phyloP scores from a whole-genome alignment of 768 basidiomycete species.

The Leucocoprinus birnbaumii region DNA sequence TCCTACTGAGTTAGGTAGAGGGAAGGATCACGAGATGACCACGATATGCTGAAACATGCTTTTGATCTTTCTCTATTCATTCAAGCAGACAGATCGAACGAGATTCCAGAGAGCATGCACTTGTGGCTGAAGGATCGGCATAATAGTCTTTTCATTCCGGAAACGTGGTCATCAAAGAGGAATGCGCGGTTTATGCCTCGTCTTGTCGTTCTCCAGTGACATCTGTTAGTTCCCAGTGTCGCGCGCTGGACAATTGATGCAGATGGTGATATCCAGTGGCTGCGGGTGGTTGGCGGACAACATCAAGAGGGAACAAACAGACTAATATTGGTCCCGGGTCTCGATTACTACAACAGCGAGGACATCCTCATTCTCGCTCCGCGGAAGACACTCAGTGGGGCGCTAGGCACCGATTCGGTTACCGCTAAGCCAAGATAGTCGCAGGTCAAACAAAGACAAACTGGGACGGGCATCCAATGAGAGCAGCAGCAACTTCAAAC shows the following conservation, averaged over 20 bases:
- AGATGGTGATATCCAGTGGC: background rate
- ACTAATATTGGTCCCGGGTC: conserved; percentile 3
- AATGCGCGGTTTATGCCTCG: background rate
- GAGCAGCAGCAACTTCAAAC: too few species aligned
- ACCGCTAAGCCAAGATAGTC: background rate
- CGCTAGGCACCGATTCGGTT: background rate
- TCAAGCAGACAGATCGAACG: background rate
- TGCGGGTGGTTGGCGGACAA: background rate
- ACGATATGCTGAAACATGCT: background rate
- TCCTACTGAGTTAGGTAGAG: background rate
- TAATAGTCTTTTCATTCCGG: background rate
- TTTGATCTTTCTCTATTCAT: background rate
- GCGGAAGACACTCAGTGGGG: conserved; percentile 7
- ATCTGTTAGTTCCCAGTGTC: too few species aligned
- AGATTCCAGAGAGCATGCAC: background rate
- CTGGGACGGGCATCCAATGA: background rate
- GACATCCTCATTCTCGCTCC: conserved; percentile 3
- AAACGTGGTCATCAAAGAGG: background rate
- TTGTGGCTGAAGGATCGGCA: background rate
- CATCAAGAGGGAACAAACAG: background rate
- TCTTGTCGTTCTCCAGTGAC: too few species aligned
- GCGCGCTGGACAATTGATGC: background rate
- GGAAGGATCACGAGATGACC: conserved; percentile 1
- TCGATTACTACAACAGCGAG: background rate
- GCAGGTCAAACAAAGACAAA: background rate